These are phyloP conservation scores for Trichoderma pleuroti DNA, from an alignment of 2,329 filamentous ascomycete species.

Conservation along the genomic window DNA sequence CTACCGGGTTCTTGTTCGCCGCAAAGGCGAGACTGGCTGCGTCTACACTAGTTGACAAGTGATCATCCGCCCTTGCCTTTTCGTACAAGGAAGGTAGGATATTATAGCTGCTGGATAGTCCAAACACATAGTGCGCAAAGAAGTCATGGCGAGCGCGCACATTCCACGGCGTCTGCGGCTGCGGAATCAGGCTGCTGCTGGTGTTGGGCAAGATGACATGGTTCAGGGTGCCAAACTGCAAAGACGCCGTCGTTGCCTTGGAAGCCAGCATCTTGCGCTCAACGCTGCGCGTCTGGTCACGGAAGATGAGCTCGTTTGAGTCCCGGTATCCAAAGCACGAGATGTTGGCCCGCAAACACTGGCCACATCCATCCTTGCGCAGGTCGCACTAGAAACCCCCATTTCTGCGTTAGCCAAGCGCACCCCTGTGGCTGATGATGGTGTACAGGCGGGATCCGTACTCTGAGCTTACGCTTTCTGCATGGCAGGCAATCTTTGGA, in stretches of 20 bases:
- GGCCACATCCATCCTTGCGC: slow-evolving; percentile 23
- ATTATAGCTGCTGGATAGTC: slow-evolving; percentile 24
- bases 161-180: slow-evolving; percentile 21
- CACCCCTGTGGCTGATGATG: not conserved
- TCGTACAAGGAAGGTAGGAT: slow-evolving; percentile 23
- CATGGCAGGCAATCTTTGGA: slow-evolving; percentile 27
- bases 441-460: slow-evolving; percentile 2
- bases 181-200: not conserved
- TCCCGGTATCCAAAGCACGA: slow-evolving; percentile 28
- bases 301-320: slow-evolving; percentile 25
- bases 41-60: slow-evolving; percentile 26
- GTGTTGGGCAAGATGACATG: not conserved
- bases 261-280: slow-evolving; percentile 18
- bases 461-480: slow-evolving; percentile 26
- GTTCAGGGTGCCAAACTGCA: slow-evolving; percentile 1
- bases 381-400: slow-evolving; percentile 24
- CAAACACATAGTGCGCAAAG: slow-evolving; percentile 25
- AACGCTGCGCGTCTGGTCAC: slow-evolving; percentile 24
- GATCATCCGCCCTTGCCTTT: slow-evolving; percentile 2
- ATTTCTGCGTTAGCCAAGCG: not conserved
- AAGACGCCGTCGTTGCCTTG: not conserved
- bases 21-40: slow-evolving; percentile 27
- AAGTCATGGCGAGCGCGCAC: slow-evolving; percentile 25
- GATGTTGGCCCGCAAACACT: slow-evolving; percentile 26
- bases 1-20: slow-evolving; percentile 14